These are phyloP conservation scores for Spinacia oleracea DNA, from an alignment of 179 eudicot species.

Conservation along the genomic window DNA sequence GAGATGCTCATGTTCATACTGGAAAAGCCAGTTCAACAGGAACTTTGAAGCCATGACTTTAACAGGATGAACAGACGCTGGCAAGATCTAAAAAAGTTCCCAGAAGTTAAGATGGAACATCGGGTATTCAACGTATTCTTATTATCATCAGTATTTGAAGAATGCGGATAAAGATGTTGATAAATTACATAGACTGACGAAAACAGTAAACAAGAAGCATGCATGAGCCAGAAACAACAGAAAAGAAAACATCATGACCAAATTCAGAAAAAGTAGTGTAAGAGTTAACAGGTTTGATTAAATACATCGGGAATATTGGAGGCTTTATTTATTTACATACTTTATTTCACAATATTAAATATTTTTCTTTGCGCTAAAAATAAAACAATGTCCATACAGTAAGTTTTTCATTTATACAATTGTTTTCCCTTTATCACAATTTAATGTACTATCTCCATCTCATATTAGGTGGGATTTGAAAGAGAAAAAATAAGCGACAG, in stretches of 20 bases:
- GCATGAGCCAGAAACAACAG: not conserved
- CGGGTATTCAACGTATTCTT: not conserved
- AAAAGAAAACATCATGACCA: not conserved
- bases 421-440: not conserved
- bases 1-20: conserved; percentile 87
- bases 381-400: not conserved
- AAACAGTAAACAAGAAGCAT: not conserved
- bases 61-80: conserved; percentile 74
- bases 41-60: conserved; percentile 76
- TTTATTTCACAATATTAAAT: not conserved
- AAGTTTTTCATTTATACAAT: not conserved
- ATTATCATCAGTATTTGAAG: not conserved
- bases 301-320: not conserved
- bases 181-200: not conserved
- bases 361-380: not conserved
- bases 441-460: not conserved
- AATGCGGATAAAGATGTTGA: not conserved
- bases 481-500: too few species aligned
- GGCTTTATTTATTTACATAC: not conserved
- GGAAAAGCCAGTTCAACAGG: conserved; percentile 76
- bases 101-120: not conserved
- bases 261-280: not conserved
- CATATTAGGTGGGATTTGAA: too few species aligned
- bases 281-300: not conserved
- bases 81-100: conserved; percentile 57